Evolutionary conservation across 2,329 filamentous ascomycete genomes (phyloP).

Genomic region (Torrubiella hemipterigena): DNA sequence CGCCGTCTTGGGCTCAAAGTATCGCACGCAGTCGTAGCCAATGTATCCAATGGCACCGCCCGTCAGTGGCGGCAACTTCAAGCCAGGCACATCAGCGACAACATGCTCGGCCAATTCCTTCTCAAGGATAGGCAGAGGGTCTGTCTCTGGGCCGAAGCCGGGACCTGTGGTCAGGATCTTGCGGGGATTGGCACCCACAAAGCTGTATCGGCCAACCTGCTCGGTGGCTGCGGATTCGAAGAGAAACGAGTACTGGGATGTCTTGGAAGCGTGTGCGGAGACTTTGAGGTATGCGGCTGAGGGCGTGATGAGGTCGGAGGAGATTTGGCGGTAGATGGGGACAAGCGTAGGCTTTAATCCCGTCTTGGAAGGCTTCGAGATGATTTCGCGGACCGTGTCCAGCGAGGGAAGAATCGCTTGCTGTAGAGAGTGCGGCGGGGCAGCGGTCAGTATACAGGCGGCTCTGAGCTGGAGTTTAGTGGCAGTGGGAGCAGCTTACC

Average conservation of each 20-base stretch:
- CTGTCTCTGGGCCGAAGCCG: conserved; percentile 71
- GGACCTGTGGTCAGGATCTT: conserved; percentile 82
- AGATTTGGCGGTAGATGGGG: conserved; percentile 71
- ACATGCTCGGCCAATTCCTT: conserved; percentile 66
- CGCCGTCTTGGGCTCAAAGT: conserved; percentile 96
- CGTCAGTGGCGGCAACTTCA: conserved; percentile 74
- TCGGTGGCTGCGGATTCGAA: conserved; percentile 94
- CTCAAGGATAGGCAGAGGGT: conserved; percentile 76
- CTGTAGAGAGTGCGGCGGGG: conserved; percentile 13
- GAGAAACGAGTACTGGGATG: conserved; percentile 68
- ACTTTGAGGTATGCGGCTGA: conserved; percentile 93
- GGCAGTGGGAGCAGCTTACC: conserved; percentile 11
- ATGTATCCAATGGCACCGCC: conserved; percentile 95
- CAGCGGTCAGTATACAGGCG: background rate
- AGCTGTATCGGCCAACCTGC: conserved; percentile 89
- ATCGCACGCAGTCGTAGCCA: conserved; percentile 92
- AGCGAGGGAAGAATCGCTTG: conserved; percentile 31
- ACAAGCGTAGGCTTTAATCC: conserved; percentile 53
- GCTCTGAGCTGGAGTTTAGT: background rate
- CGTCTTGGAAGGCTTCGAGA: conserved; percentile 21
- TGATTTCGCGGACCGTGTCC: conserved; percentile 30
- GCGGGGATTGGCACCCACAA: conserved; percentile 69
- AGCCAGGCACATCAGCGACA: conserved; percentile 70
- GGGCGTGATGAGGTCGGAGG: conserved; percentile 86
- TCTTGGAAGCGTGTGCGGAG: conserved; percentile 47